These are phyloP conservation scores for Pseudozyma sp. DNA, from an alignment of 1,284 basidiomycete species.

Conservation along the genomic window DNA sequence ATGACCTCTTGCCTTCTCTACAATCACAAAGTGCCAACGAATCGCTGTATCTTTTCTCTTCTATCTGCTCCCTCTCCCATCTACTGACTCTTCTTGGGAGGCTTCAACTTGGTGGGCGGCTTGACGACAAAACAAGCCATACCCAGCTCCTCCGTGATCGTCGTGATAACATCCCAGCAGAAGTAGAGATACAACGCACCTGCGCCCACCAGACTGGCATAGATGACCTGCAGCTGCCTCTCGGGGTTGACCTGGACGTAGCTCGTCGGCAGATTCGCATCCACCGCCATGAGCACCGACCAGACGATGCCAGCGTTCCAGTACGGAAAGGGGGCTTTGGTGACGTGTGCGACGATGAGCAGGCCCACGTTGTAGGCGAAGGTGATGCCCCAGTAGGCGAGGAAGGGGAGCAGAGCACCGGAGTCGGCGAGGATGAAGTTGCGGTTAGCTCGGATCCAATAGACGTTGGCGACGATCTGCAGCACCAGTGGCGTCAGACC, in stretches of 20 bases:
- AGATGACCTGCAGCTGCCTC: slow-evolving; percentile 77
- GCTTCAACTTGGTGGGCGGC: slow-evolving; percentile 38
- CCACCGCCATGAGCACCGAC: slow-evolving; percentile 81
- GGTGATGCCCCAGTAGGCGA: slow-evolving; percentile 87
- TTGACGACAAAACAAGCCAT: slow-evolving; percentile 54
- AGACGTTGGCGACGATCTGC: slow-evolving; percentile 78
- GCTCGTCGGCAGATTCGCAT: slow-evolving; percentile 73
- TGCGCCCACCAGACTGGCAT: slow-evolving; percentile 77
- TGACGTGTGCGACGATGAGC: slow-evolving; percentile 93
- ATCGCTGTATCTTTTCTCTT: no score
- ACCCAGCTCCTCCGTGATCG: slow-evolving; percentile 60
- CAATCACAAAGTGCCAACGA: no score
- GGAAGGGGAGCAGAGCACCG: slow-evolving; percentile 81
- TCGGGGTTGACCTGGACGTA: slow-evolving; percentile 77
- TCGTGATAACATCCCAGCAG: slow-evolving; percentile 63
- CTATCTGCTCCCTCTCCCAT: no score
- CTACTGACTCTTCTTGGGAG: slow-evolving; percentile 8
- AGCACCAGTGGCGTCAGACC: slow-evolving; percentile 83
- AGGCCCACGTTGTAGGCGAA: slow-evolving; percentile 82
- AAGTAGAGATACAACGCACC: slow-evolving; percentile 82
- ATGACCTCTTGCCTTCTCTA: no score
- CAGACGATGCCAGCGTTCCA: slow-evolving; percentile 89
- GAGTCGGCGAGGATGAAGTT: slow-evolving; percentile 52
- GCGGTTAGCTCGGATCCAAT: slow-evolving; percentile 77
- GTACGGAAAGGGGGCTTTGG: slow-evolving; percentile 83